A percentile compares a stretch with the other conserved stretches of the same genome.
phyloP scores from a whole-genome alignment of 768 basidiomycete species.

The Cantharellus anzutake region DNA sequence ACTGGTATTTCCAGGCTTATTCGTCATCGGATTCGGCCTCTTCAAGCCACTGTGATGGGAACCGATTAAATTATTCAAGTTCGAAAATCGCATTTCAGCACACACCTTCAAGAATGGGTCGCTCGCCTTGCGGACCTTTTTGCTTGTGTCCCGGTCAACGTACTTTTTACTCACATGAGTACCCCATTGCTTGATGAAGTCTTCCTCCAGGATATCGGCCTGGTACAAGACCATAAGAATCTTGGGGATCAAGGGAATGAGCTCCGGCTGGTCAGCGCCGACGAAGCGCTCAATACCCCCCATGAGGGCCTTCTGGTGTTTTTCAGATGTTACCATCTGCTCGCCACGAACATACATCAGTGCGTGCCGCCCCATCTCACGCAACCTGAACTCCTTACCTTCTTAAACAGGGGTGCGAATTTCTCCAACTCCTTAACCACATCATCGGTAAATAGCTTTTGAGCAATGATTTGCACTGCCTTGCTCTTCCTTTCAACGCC shows the following conservation, averaged over 20 bases:
- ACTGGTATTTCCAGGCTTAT: slow-evolving; percentile 11
- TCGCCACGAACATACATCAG: slow-evolving; percentile 1
- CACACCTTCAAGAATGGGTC: slow-evolving; percentile 85
- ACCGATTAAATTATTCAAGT: not conserved
- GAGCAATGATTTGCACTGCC: slow-evolving; percentile 62
- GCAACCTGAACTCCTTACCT: slow-evolving; percentile 28
- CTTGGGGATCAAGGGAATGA: slow-evolving; percentile 58
- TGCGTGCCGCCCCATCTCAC: not conserved
- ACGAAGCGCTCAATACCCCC: slow-evolving; percentile 83
- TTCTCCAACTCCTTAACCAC: slow-evolving; percentile 42
- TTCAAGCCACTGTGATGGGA: slow-evolving; percentile 50
- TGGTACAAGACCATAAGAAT: slow-evolving; percentile 92
- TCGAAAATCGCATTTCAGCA: slow-evolving; percentile 1
- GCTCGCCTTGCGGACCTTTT: slow-evolving; percentile 88
- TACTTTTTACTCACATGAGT: slow-evolving; percentile 95
- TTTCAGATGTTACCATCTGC: slow-evolving; percentile 80
- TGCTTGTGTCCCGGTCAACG: slow-evolving; percentile 84
- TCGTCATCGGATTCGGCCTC: slow-evolving; percentile 70
- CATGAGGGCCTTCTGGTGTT: slow-evolving; percentile 84
- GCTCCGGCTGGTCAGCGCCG: slow-evolving; percentile 53
- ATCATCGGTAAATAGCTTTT: slow-evolving; percentile 63
- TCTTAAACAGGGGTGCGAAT: slow-evolving; percentile 52
- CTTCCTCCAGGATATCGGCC: slow-evolving; percentile 80
- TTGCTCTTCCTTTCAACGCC: slow-evolving; percentile 94
- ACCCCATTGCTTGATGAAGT: slow-evolving; percentile 78